phyloP scores from a whole-genome alignment of 2,329 filamentous ascomycete species.

The Septoria linicola region DNA sequence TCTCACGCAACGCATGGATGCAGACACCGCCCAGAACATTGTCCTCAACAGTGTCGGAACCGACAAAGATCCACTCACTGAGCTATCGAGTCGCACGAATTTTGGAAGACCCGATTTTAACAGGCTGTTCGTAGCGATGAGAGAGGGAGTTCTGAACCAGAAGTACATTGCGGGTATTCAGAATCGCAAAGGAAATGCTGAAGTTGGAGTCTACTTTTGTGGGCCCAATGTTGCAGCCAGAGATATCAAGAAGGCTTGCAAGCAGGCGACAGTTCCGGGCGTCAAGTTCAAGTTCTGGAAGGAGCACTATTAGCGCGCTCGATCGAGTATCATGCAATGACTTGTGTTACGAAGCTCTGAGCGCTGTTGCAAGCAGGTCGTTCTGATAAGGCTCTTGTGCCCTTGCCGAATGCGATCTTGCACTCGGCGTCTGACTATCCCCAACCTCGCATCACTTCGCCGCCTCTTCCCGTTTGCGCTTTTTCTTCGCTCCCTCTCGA shows the following conservation, averaged over 20 bases:
- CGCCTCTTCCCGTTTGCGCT: too few relatives aligned
- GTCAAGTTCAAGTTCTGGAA: constrained; percentile 99
- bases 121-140: constrained; percentile 77
- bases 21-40: constrained; percentile 93
- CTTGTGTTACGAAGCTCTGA: too few relatives aligned
- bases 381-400: too few relatives aligned
- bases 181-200: constrained; percentile 60
- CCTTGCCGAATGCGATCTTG: too few relatives aligned
- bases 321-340: too few relatives aligned
- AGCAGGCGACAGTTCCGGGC: constrained; percentile 68
- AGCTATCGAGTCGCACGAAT: constrained; percentile 85
- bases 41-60: constrained; percentile 92
- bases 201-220: constrained; percentile 97
- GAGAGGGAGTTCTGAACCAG: constrained; percentile 79
- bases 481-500: too few relatives aligned
- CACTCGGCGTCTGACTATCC: too few relatives aligned
- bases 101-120: constrained; percentile 91
- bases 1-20: constrained; percentile 87
- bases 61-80: constrained; percentile 84
- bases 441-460: too few relatives aligned
- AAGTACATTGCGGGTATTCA: constrained; percentile 76
- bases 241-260: constrained; percentile 80
- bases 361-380: too few relatives aligned
- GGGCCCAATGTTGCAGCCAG: constrained; percentile 79
- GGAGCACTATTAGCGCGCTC: constrained; percentile 64